Evolutionary conservation across 208 protist species (phyloP), one percentile per base, ranked within the genome.

Genomic region (Histomonas meleagridis): DNA sequence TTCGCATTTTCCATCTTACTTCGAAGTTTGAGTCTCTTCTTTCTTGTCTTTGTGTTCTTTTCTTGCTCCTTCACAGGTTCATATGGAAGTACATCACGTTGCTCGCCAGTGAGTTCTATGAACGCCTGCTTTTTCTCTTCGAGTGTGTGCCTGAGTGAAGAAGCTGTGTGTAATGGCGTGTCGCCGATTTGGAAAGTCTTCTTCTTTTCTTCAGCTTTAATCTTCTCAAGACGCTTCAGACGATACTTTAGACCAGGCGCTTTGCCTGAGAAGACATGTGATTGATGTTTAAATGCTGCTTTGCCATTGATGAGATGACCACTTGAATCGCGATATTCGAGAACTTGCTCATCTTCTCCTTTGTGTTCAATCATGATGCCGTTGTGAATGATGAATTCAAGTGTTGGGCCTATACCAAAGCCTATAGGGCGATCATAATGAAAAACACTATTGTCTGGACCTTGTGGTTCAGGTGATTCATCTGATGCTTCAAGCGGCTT

Each of bases 271-370:
- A 86, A 86, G 5, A 55, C 18, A n/a, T 86, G 76, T 57, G 76
- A 86, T 38, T 86, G 76, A 18, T 23, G 18, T 35, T 46, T 86
- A 48, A 53, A 86, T 53, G 76, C 76, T 51, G 46, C 26, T 16
- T 55, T 86, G 9, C 16, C 26, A 35, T 86, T 46, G 4, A 55
- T 46, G 1, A 86, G 46, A 21, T 86, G 51, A 38, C 76, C 76
- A 16, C 32, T 23, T 32, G n/a, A 40, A 55, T 86, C 76, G 12
- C 76, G 3, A 86, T 86, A 86, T 86, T 86, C 76, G 38, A 86
- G 16, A 28, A 86, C 55, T 86, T 55, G 40, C 18, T 86, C 76
- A 86, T 86, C 46, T 10, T 86, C 76, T 38, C 76, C 76, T 86
- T 86, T 86, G 38, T 86, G 76, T 32, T 51, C 38, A 38, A 55